A percentile compares a stretch with the other conserved stretches of the same genome.
Evolutionary conservation across 352 stramenopile genomes (phyloP).

Genomic region (Globisporangium nagaii): DNA sequence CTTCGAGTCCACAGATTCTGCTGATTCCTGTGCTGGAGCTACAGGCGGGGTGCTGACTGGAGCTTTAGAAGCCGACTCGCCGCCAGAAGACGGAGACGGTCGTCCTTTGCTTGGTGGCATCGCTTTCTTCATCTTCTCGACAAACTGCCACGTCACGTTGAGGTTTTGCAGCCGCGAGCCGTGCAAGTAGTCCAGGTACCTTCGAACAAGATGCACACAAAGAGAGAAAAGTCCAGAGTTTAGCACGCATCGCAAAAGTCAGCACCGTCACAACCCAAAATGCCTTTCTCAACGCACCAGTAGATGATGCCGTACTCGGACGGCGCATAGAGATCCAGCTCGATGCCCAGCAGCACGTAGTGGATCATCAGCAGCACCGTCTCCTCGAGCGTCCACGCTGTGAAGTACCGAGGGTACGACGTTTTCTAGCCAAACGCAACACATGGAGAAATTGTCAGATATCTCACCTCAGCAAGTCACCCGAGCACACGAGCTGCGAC

Average conservation of each 20-base stretch:
- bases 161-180: slow-evolving; percentile 81
- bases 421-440: slow-evolving; percentile 42
- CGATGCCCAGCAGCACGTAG: slow-evolving; percentile 67
- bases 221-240: neutral
- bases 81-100: neutral
- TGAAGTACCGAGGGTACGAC: slow-evolving; percentile 75
- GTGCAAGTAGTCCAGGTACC: slow-evolving; percentile 83
- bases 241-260: too few relatives aligned
- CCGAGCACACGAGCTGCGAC: too few relatives aligned
- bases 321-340: slow-evolving; percentile 73
- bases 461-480: too few relatives aligned
- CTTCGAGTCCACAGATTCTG: neutral
- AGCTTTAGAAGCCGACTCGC: slow-evolving; percentile 3
- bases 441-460: neutral
- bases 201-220: slow-evolving; percentile 11
- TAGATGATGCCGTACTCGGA: slow-evolving; percentile 71
- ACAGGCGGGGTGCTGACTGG: neutral
- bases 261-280: too few relatives aligned
- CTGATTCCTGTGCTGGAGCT: neutral
- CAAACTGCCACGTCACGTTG: slow-evolving; percentile 72
- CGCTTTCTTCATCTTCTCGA: slow-evolving; percentile 80
- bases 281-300: slow-evolving; percentile 46
- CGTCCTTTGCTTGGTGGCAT: slow-evolving; percentile 15
- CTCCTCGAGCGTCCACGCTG: slow-evolving; percentile 76
- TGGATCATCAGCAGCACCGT: slow-evolving; percentile 72